phyloP scores from a whole-genome alignment of 2,329 filamentous ascomycete species.

The Colletotrichum lindemuthianum region DNA sequence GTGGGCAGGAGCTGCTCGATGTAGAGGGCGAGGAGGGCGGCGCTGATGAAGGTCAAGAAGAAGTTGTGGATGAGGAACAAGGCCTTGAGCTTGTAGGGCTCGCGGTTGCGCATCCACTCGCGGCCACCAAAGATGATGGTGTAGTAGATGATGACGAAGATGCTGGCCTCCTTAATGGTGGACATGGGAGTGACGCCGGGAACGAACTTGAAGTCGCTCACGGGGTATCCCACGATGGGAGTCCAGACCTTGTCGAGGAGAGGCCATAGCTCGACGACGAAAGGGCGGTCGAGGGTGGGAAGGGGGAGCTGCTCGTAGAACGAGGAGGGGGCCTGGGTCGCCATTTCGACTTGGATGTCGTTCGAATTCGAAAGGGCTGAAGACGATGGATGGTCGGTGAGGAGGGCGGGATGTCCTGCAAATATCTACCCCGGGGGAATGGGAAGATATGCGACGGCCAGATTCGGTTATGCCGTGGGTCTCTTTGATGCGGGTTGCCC shows the following conservation, averaged over 20 bases:
- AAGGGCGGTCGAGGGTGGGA: constrained; percentile 90
- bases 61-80: constrained; percentile 98
- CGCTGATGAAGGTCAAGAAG: constrained; percentile 88
- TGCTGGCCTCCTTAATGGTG: constrained; percentile 82
- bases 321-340: constrained; percentile 50
- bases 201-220: constrained; percentile 86
- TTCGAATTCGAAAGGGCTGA: constrained; percentile 22
- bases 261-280: constrained; percentile 92
- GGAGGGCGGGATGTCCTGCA: constrained; percentile 6
- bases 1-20: constrained; percentile 91
- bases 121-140: constrained; percentile 91
- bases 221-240: constrained; percentile 79
- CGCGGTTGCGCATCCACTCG: constrained; percentile 88
- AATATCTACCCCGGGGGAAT: constrained; percentile 15
- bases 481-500: constrained; percentile 29
- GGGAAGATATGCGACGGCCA: constrained; percentile 13
- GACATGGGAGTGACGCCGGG: constrained; percentile 88
- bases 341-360: constrained; percentile 45
- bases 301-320: constrained; percentile 68
- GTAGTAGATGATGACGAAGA: constrained; percentile 90
- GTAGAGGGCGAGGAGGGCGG: constrained; percentile 82
- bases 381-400: neutral
- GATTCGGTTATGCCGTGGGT: constrained; percentile 29
- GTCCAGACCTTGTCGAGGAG: constrained; percentile 91
- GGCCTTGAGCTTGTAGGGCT: constrained; percentile 85